phyloP scores from a whole-genome alignment of 1,284 basidiomycete species.

The Macrocystidia cucumis region DNA sequence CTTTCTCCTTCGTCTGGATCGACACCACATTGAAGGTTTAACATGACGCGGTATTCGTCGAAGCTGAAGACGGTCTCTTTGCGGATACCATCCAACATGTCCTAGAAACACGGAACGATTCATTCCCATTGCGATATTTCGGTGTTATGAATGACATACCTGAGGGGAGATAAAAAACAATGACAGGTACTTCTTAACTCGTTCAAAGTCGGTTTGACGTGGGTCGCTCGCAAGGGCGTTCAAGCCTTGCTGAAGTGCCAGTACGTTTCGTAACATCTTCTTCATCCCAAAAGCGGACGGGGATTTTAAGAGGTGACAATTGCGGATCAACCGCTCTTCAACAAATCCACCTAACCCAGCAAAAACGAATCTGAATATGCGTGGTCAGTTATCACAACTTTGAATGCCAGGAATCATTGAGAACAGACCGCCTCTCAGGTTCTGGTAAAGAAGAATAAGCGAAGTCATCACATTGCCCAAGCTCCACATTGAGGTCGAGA shows the following conservation, averaged over 20 bases:
- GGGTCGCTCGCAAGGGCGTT: conserved; percentile 66
- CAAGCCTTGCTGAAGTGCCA: conserved; percentile 90
- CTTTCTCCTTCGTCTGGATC: conserved; percentile 53
- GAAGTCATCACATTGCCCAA: conserved; percentile 74
- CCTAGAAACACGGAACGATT: conserved; percentile 34
- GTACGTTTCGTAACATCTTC: conserved; percentile 87
- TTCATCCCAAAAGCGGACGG: conserved; percentile 78
- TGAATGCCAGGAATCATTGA: conserved; percentile 28
- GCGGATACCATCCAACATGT: conserved; percentile 67
- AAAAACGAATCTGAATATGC: conserved; percentile 73
- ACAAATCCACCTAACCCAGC: conserved; percentile 83
- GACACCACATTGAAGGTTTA: conserved; percentile 81
- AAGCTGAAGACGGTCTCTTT: conserved; percentile 66
- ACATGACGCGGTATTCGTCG: conserved; percentile 87
- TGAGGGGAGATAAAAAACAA: conserved; percentile 70
- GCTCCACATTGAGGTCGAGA: conserved; percentile 79
- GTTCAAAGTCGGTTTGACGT: conserved; percentile 64
- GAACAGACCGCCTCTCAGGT: conserved; percentile 38
- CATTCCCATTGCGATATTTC: not conserved
- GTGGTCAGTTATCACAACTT: conserved; percentile 13
- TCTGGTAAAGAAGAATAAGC: conserved; percentile 54
- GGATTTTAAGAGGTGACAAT: conserved; percentile 64
- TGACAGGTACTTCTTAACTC: conserved; percentile 76
- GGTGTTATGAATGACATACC: conserved; percentile 34
- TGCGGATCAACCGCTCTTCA: conserved; percentile 76